Percentiles rank a stretch among this genome's conserved stretches.
phyloP scores from a whole-genome alignment of 2,329 filamentous ascomycete genomes.

The Scytalidium sp. region DNA sequence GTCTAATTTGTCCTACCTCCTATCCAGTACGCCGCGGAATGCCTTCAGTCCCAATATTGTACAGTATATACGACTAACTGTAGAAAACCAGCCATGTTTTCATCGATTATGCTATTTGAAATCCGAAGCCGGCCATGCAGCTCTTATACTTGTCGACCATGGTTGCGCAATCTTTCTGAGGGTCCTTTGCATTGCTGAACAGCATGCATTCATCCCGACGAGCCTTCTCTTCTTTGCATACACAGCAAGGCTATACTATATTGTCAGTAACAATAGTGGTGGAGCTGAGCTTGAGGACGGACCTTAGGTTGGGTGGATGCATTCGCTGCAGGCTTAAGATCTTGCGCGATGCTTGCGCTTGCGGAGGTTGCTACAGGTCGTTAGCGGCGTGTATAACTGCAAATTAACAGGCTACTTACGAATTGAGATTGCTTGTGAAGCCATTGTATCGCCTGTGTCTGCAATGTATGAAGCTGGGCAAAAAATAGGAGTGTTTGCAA shows the following conservation, averaged over 20 bases:
- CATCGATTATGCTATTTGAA: slow-evolving; percentile 53
- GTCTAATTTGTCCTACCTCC: neutral
- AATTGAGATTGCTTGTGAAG: slow-evolving; percentile 21
- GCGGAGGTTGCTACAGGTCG: slow-evolving; percentile 22
- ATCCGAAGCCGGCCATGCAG: slow-evolving; percentile 94
- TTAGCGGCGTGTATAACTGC: slow-evolving; percentile 4
- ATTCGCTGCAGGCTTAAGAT: slow-evolving; percentile 21
- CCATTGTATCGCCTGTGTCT: slow-evolving; percentile 20
- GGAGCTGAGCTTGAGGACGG: neutral
- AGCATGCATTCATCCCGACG: slow-evolving; percentile 98
- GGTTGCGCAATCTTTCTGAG: slow-evolving; percentile 77
- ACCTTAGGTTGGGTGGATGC: slow-evolving; percentile 23
- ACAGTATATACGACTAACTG: neutral
- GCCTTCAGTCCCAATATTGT: neutral
- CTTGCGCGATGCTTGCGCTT: slow-evolving; percentile 20
- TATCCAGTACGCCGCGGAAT: neutral
- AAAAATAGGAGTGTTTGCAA: too few species aligned
- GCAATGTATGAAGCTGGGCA: slow-evolving; percentile 14
- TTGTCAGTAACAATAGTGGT: slow-evolving; percentile 2
- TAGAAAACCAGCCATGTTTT: neutral
- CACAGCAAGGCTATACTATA: slow-evolving; percentile 80
- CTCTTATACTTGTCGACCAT: slow-evolving; percentile 81
- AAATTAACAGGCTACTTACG: slow-evolving; percentile 15
- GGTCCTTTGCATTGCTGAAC: slow-evolving; percentile 82
- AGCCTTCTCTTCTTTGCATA: slow-evolving; percentile 94